Conservation (phyloP, 805 yeast genomes). For the Blastobotrys parvus region DNA sequence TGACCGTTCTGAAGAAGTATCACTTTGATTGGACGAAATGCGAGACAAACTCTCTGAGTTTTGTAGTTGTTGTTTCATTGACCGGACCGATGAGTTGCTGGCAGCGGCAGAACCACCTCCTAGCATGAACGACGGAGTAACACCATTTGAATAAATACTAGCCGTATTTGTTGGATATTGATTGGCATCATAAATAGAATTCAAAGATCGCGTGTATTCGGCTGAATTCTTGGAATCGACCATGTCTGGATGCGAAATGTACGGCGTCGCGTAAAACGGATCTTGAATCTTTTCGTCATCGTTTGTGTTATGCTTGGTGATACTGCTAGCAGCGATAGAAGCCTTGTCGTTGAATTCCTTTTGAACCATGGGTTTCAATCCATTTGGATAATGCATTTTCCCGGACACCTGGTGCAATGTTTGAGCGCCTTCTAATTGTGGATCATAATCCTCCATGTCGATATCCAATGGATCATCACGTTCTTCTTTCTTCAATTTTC, state of each 20-base stretch:
- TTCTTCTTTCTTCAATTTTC: slow-evolving; percentile 26
- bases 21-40: too few relatives aligned
- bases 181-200: slow-evolving; percentile 12
- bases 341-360: not conserved
- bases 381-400: slow-evolving; percentile 1
- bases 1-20: too few relatives aligned
- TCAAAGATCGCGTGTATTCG: slow-evolving; percentile 19
- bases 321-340: not conserved
- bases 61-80: too few relatives aligned
- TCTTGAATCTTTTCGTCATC: slow-evolving; percentile 6
- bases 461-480: slow-evolving; percentile 28
- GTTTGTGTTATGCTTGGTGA: not conserved
- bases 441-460: slow-evolving; percentile 25
- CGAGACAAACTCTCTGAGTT: too few relatives aligned
- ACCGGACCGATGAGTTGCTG: too few relatives aligned
- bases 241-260: slow-evolving; percentile 16
- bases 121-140: slow-evolving; percentile 1
- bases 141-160: slow-evolving; percentile 17
- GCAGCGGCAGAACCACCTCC: not conserved
- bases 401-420: not conserved
- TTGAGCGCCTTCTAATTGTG: slow-evolving; percentile 1
- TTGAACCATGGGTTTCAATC: not conserved
- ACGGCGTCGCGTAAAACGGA: slow-evolving; percentile 16
- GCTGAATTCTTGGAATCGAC: slow-evolving; percentile 16
- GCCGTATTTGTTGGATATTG: slow-evolving; percentile 15